These are phyloP conservation scores for Diaporthe citriasiana DNA, from an alignment of 2,329 filamentous ascomycete genomes.

Conservation along the genomic window DNA sequence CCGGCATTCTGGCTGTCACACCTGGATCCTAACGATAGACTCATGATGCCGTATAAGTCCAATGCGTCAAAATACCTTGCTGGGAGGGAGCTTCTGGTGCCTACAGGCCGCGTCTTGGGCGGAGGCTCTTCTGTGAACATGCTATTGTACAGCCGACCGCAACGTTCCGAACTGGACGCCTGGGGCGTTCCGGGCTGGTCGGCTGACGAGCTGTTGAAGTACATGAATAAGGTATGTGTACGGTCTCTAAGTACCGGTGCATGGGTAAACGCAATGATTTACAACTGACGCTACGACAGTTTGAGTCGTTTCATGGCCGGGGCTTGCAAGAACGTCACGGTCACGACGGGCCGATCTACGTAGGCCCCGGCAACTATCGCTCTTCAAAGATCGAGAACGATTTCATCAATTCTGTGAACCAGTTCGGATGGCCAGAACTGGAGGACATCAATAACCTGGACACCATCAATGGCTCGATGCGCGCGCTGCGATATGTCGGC, in stretches of 20 bases:
- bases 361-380: not conserved
- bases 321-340: conserved; percentile 56
- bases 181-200: conserved; percentile 50
- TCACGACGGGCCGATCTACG: conserved; percentile 52
- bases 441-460: conserved; percentile 64
- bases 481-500: conserved; percentile 42
- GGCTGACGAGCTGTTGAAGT: conserved; percentile 57
- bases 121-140: conserved; percentile 66
- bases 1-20: conserved; percentile 65
- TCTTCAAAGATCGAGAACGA: conserved; percentile 52
- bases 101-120: conserved; percentile 61
- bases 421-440: conserved; percentile 61
- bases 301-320: conserved; percentile 61
- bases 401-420: conserved; percentile 60
- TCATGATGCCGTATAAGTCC: too few relatives aligned
- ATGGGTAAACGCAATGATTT: not conserved
- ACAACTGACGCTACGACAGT: conserved; percentile 49
- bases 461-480: conserved; percentile 46
- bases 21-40: conserved; percentile 60
- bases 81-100: conserved; percentile 56
- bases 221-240: conserved; percentile 66
- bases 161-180: conserved; percentile 50
- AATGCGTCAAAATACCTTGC: conserved; percentile 60
- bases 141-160: conserved; percentile 54
- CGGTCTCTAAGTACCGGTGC: not conserved